These are phyloP conservation scores for Skeletonema grethae DNA, from an alignment of 108 stramenopile species.

Conservation along the genomic window DNA sequence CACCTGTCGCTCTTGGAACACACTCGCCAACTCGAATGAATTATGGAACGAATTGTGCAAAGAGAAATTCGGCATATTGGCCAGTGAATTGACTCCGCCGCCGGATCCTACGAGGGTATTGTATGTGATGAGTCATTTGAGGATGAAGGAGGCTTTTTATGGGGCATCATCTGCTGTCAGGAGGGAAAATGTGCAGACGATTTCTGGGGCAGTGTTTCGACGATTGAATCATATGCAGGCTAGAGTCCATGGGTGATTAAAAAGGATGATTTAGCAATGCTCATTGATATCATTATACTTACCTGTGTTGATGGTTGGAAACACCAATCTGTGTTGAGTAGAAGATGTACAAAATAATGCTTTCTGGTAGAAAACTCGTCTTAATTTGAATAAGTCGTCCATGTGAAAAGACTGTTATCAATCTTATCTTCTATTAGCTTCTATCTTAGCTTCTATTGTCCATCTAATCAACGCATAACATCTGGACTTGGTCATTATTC, in stretches of 20 bases:
- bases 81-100: constrained; percentile 35
- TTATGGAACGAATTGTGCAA: constrained; percentile 55
- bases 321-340: background rate
- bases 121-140: constrained; percentile 48
- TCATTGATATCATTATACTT: no score
- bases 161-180: background rate
- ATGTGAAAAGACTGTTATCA: no score
- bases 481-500: no score
- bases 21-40: constrained; percentile 35
- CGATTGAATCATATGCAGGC: background rate
- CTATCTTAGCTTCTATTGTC: no score
- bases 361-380: background rate
- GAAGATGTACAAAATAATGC: background rate
- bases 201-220: constrained; percentile 2
- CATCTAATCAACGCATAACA: no score
- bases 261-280: background rate
- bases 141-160: constrained; percentile 41
- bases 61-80: constrained; percentile 44
- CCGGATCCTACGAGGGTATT: constrained; percentile 54
- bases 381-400: no score
- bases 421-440: no score
- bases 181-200: constrained; percentile 1
- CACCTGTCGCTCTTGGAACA: constrained; percentile 39
- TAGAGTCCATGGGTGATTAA: background rate
- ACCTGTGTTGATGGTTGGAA: no score